phyloP scores from a whole-genome alignment of 306 rosid species.

The Parietaria judaica region DNA sequence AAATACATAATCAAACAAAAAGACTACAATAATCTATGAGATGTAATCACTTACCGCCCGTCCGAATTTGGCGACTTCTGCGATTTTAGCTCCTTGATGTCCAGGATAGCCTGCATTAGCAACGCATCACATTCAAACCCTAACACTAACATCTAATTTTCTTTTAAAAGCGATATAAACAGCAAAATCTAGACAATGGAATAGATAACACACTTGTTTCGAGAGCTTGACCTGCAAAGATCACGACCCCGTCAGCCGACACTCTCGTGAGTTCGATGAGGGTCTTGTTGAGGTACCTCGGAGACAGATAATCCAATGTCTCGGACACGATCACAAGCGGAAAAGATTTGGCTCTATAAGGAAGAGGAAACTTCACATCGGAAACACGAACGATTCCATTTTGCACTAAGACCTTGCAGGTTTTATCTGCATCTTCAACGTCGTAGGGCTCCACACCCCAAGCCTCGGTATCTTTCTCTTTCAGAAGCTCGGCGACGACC shows the following conservation, averaged over 20 bases:
- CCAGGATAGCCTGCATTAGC: conserved; percentile 45
- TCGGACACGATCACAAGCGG: conserved; percentile 63
- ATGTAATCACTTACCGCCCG: conserved; percentile 36
- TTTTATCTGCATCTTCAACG: conserved; percentile 52
- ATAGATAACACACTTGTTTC: not conserved
- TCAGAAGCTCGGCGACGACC: conserved; percentile 51
- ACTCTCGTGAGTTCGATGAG: conserved; percentile 66
- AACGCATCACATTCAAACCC: conserved; percentile 8
- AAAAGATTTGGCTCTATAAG: conserved; percentile 62
- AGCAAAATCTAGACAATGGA: too few relatives aligned
- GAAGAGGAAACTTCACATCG: conserved; percentile 65
- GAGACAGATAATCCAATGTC: conserved; percentile 65
- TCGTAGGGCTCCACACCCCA: conserved; percentile 81
- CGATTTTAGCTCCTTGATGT: conserved; percentile 39
- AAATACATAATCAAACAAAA: not conserved
- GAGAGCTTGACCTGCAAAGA: conserved; percentile 36
- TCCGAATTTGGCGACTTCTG: conserved; percentile 51
- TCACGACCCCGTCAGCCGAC: conserved; percentile 47
- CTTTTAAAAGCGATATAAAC: not conserved
- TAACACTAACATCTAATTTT: not conserved
- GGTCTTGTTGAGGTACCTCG: conserved; percentile 68
- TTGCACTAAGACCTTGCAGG: conserved; percentile 49
- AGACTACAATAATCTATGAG: conserved; percentile 8
- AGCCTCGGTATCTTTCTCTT: conserved; percentile 64
- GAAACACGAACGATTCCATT: conserved; percentile 55